Percentiles rank a stretch among this genome's conserved stretches.
Conservation (phyloP, 225 moss, liverwort and hornwort species). For the Ulota crispa region DNA sequence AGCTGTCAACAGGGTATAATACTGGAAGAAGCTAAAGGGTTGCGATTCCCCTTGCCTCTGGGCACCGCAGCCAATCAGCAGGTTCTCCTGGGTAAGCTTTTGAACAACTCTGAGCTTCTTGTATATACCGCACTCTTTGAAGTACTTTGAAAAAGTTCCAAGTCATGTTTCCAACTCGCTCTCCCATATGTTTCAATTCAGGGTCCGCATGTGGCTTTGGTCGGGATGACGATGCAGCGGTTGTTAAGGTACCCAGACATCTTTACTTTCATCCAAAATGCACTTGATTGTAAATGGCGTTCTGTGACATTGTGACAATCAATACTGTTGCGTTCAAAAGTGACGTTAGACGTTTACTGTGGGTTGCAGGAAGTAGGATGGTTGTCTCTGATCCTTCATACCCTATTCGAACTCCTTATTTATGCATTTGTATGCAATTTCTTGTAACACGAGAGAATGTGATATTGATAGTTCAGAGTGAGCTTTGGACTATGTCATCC, state of each 20-base stretch:
- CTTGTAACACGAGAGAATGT: not conserved
- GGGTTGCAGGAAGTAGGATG: not conserved
- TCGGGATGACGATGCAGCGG: constrained; percentile 65
- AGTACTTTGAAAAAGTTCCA: not conserved
- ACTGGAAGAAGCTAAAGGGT: constrained; percentile 68
- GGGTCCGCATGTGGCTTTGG: constrained; percentile 79
- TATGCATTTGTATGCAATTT: not conserved
- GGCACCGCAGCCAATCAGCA: constrained; percentile 85
- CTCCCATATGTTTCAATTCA: constrained; percentile 33
- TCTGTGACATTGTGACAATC: not conserved
- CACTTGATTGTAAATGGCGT: not conserved
- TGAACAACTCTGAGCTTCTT: not conserved
- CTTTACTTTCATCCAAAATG: not conserved
- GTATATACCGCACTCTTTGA: constrained; percentile 1
- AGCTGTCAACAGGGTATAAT: constrained; percentile 52
- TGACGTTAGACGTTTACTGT: not conserved
- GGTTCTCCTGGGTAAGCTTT: constrained; percentile 57
- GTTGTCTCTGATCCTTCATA: not conserved
- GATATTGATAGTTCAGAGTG: not conserved
- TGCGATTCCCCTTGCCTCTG: constrained; percentile 80
- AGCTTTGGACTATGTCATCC: not conserved
- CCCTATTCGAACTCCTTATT: not conserved
- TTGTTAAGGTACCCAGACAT: constrained; percentile 63
- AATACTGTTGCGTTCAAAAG: not conserved
- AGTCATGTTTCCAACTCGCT: not conserved